Percentiles rank a stretch among this genome's conserved stretches.
Conservation (phyloP, 192 early-diverging fungal genomes). For the Jimgerdemannia lactiflua region DNA sequence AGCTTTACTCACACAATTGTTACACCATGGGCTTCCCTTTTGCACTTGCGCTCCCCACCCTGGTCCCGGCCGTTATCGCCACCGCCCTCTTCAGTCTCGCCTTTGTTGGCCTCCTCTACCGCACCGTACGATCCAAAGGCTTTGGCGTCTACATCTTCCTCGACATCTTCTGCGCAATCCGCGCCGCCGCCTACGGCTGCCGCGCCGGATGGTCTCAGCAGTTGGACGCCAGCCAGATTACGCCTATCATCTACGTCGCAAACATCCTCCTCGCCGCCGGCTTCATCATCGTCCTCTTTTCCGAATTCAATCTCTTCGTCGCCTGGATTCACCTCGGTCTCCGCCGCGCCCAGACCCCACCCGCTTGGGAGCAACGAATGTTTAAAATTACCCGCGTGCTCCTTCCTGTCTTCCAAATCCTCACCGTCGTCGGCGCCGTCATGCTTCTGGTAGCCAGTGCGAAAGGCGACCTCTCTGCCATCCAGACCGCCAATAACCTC, state of each 20-base stretch:
- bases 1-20: no score
- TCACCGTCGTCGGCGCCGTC: neutral
- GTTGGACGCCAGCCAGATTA: neutral
- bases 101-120: neutral
- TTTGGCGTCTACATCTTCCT: neutral
- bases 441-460: neutral
- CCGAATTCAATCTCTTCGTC: slow-evolving; percentile 3
- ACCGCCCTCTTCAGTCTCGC: neutral
- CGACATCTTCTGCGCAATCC: slow-evolving; percentile 1
- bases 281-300: slow-evolving; percentile 1
- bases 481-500: neutral
- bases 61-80: slow-evolving; percentile 1
- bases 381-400: neutral
- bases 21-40: neutral
- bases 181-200: slow-evolving; percentile 1
- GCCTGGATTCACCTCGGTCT: neutral
- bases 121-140: neutral
- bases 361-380: neutral
- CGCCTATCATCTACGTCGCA: slow-evolving; percentile 4
- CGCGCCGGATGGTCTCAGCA: slow-evolving; percentile 9
- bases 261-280: slow-evolving; percentile 1
- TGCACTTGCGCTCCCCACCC: slow-evolving; percentile 3
- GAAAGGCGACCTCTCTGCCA: neutral
- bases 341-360: neutral
- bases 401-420: neutral